Evolutionary conservation across 352 stramenopile genomes (phyloP).

Genomic region (Salisapilia sapeloensis): DNA sequence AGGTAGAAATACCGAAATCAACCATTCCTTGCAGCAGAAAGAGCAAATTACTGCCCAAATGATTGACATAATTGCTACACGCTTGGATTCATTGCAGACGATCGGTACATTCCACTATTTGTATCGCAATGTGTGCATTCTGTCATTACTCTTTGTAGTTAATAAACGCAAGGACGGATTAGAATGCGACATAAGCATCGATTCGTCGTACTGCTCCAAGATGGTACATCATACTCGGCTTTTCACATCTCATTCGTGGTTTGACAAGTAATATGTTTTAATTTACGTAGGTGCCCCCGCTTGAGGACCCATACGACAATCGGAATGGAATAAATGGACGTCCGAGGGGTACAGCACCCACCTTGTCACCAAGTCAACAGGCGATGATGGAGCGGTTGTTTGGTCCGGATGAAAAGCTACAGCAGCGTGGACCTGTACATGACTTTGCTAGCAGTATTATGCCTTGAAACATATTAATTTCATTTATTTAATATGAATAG

Average conservation of each 20-base stretch:
- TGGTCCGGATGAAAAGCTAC: conserved; percentile 47
- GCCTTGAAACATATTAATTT: no score
- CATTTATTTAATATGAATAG: conserved; percentile 5
- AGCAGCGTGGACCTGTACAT: conserved; percentile 13
- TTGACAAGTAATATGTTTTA: background rate
- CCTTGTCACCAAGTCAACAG: conserved; percentile 35
- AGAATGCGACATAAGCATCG: conserved; percentile 51
- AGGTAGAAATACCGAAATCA: conserved; percentile 13
- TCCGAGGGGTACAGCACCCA: conserved; percentile 18
- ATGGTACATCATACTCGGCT: conserved; percentile 12
- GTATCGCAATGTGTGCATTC: background rate
- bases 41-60: conserved; percentile 62
- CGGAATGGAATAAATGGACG: conserved; percentile 14
- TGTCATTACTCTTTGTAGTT: conserved; percentile 5
- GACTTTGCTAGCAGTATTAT: no score
- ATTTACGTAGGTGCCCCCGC: conserved; percentile 6
- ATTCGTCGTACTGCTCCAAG: conserved; percentile 60
- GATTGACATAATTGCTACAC: conserved; percentile 60
- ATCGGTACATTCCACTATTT: conserved; percentile 10
- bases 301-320: conserved; percentile 53
- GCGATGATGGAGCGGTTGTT: conserved; percentile 66
- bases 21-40: conserved; percentile 56
- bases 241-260: background rate
- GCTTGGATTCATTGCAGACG: conserved; percentile 43
- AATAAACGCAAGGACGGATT: conserved; percentile 55